These are phyloP conservation scores for Zhuliangozyma parablackwelliae DNA, from an alignment of 1,139 yeast species.

Conservation along the genomic window DNA sequence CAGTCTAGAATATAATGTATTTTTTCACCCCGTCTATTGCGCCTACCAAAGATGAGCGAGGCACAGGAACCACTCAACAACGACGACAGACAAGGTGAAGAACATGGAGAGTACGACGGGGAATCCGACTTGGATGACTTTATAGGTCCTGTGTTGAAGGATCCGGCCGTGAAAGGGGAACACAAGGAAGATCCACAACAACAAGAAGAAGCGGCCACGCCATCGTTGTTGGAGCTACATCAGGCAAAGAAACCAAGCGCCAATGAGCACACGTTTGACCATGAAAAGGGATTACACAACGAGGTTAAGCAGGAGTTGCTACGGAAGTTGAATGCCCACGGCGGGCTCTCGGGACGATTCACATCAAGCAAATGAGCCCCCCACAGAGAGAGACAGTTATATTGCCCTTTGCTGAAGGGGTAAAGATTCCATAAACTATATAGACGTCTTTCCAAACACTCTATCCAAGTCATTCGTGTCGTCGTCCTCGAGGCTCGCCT, in stretches of 20 bases:
- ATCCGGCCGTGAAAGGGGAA: background rate
- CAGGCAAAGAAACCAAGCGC: constrained; percentile 7
- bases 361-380: constrained; percentile 6
- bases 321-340: constrained; percentile 10
- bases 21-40: no score
- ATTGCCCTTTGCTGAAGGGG: background rate
- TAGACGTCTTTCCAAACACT: constrained; percentile 22
- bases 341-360: constrained; percentile 11
- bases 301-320: constrained; percentile 13
- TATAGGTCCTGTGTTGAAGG: constrained; percentile 4
- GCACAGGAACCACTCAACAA: background rate
- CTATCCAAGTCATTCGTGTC: constrained; percentile 25
- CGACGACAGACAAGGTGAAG: background rate
- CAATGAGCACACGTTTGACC: constrained; percentile 10
- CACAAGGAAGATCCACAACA: no score
- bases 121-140: constrained; percentile 8
- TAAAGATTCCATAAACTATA: constrained; percentile 2
- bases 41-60: no score
- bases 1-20: no score
- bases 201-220: constrained; percentile 2
- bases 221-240: constrained; percentile 10
- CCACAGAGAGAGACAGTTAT: background rate
- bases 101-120: background rate
- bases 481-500: constrained; percentile 1
- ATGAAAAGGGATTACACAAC: constrained; percentile 10